Evolutionary conservation across 441 rosid genomes (phyloP), one percentile per base, ranked within the genome.

Genomic region (Brassica hybrid): DNA sequence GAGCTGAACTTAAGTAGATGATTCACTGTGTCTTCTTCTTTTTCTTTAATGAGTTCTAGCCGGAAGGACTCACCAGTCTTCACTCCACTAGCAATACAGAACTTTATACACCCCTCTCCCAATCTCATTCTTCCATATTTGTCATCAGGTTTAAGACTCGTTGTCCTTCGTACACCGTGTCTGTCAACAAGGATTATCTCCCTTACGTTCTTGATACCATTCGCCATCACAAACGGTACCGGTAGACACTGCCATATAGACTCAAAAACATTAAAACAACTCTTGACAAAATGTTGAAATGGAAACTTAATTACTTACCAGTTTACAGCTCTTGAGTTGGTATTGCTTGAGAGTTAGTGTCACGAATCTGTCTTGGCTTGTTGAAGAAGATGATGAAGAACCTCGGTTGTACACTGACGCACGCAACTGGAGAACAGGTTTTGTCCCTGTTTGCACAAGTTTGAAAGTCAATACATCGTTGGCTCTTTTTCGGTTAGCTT

Each of bases 91-190:
- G 9, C 59, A 3, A 3, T 11, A 54, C 59, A 54, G 11, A 54
- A 54, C 59, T 17, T 54, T 77, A n/a, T 58, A 76, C 80, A 72
- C 21, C 8, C 80, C 19, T 45, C 65, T 65, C 76, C 76, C 10
- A 77, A 0, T 57, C 76, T 65, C 67, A 41, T 17, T 43, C 4
- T 65, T 64, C 76, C 80, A 18, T 9, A 0, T 13, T 16, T 18
- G 71, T 56, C 8, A 0, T 25, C 10, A 1, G 52, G 67, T 43
- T 64, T 64, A 18, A 77, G 76, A 56, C 18, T 65, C 0, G 67
- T 65, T 5, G 11, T 43, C 67, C 18, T 57, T 57, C 38, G 30
- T 12, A 17, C 14, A 25, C 67, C 72, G n/a, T 64, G 25, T 41
- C 38, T 18, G 48, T 71, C 72, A 58, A 77, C 67, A 13, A 77